These are phyloP conservation scores for Cercis canadensis DNA, from an alignment of 306 rosid genomes.

Conservation along the genomic window DNA sequence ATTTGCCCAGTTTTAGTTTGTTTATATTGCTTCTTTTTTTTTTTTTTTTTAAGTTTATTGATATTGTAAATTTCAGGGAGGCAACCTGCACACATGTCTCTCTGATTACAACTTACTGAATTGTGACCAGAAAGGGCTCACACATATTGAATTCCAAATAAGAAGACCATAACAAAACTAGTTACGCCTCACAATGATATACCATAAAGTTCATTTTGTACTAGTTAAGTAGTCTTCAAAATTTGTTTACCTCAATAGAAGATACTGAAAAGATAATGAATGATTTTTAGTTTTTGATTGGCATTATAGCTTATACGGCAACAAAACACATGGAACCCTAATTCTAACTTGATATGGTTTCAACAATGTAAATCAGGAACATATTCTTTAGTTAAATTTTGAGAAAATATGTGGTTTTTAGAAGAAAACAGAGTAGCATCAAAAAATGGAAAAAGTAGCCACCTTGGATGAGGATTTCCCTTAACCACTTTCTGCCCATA, in stretches of 20 bases:
- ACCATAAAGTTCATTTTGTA: not conserved
- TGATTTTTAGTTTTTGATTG: constrained; percentile 8
- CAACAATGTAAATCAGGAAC: constrained; percentile 6
- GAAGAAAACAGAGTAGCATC: constrained; percentile 24
- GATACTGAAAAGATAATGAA: constrained; percentile 9
- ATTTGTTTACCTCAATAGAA: constrained; percentile 5
- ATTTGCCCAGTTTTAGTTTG: too few species aligned
- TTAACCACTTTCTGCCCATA: constrained; percentile 98
- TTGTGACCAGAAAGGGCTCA: not conserved
- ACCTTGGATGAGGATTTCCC: constrained; percentile 99
- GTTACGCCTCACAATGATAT: not conserved
- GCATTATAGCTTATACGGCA: constrained; percentile 17
- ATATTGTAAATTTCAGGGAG: not conserved
- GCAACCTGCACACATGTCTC: constrained; percentile 5
- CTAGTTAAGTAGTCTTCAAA: not conserved
- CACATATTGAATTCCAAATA: constrained; percentile 15
- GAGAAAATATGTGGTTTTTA: constrained; percentile 9
- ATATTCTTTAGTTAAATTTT: constrained; percentile 1
- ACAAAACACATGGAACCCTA: constrained; percentile 20
- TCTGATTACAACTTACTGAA: not conserved
- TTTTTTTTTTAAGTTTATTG: too few species aligned
- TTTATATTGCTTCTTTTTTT: too few species aligned
- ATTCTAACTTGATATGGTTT: constrained; percentile 14
- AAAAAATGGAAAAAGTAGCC: constrained; percentile 30
- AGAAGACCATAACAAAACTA: constrained; percentile 26